phyloP scores from a whole-genome alignment of 805 yeast genomes.

The Teunomyces kruisii region DNA sequence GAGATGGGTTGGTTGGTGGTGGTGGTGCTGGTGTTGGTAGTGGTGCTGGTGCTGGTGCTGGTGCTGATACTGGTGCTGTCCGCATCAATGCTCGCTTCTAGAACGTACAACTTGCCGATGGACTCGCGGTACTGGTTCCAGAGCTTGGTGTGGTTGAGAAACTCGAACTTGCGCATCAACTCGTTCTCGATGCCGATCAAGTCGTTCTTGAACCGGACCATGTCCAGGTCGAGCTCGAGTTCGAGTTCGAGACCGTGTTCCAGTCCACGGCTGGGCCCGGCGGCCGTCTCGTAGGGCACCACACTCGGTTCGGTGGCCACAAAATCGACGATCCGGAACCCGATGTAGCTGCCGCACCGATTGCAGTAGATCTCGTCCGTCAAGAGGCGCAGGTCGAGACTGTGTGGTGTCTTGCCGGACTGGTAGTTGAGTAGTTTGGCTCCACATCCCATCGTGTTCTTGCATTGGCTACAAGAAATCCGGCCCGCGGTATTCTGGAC shows the following conservation, averaged over 20 bases:
- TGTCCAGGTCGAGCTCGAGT: conserved; percentile 7
- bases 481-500: background rate
- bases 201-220: conserved; percentile 10
- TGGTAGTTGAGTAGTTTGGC: background rate
- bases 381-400: background rate
- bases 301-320: conserved; percentile 1
- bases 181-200: conserved; percentile 11
- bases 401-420: background rate
- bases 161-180: conserved; percentile 2
- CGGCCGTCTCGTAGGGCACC: conserved; percentile 4
- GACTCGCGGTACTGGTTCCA: background rate
- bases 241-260: too few species aligned
- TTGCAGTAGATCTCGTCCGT: conserved; percentile 1
- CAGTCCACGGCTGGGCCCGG: background rate
- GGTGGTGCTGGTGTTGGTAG: too few species aligned
- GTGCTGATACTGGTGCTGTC: background rate
- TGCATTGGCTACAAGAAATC: conserved; percentile 1
- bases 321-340: conserved; percentile 14
- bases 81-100: background rate
- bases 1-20: too few species aligned
- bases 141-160: background rate
- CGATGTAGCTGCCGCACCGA: conserved; percentile 6
- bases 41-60: too few species aligned
- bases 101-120: conserved; percentile 3
- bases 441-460: background rate